These are phyloP conservation scores for Boeremia exigua DNA, from an alignment of 2,329 filamentous ascomycete genomes.

Conservation along the genomic window DNA sequence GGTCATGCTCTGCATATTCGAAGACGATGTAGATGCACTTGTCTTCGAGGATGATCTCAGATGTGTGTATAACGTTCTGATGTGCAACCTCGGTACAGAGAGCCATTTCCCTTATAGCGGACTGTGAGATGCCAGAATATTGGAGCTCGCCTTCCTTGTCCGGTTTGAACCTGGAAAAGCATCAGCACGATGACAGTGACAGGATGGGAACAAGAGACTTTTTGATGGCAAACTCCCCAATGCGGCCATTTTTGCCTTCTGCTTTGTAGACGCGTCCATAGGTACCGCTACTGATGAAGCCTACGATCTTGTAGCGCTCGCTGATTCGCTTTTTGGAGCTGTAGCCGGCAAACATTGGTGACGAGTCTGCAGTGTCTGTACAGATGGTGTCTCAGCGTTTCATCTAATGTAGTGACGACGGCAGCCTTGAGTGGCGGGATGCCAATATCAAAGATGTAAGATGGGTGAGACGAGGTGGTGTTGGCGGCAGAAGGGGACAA, in stretches of 20 bases:
- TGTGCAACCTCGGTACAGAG: slow-evolving; percentile 91
- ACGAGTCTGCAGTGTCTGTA: slow-evolving; percentile 35
- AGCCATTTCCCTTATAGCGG: slow-evolving; percentile 95
- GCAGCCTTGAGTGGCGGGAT: background rate
- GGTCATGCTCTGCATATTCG: slow-evolving; percentile 96
- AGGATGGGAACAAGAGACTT: slow-evolving; percentile 64
- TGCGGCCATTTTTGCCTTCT: slow-evolving; percentile 72
- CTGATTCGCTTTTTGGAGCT: slow-evolving; percentile 82
- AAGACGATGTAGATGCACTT: slow-evolving; percentile 99
- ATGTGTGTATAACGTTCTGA: slow-evolving; percentile 84
- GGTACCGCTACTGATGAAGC: slow-evolving; percentile 97
- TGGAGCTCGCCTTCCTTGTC: slow-evolving; percentile 98
- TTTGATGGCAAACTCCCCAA: slow-evolving; percentile 95
- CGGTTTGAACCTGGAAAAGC: slow-evolving; percentile 74
- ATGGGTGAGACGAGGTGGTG: slow-evolving; percentile 9
- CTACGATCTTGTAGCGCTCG: slow-evolving; percentile 94
- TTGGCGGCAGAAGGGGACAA: slow-evolving; percentile 16
- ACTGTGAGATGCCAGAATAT: slow-evolving; percentile 97
- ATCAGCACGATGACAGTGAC: slow-evolving; percentile 23
- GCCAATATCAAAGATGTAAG: slow-evolving; percentile 11
- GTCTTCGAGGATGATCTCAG: slow-evolving; percentile 96
- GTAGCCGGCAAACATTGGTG: slow-evolving; percentile 56
- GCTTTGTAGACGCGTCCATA: slow-evolving; percentile 99
- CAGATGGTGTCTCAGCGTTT: slow-evolving; percentile 9
- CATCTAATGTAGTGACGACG: background rate